phyloP scores from a whole-genome alignment of 2,329 filamentous ascomycete species.

The Hypoxylon sp. region DNA sequence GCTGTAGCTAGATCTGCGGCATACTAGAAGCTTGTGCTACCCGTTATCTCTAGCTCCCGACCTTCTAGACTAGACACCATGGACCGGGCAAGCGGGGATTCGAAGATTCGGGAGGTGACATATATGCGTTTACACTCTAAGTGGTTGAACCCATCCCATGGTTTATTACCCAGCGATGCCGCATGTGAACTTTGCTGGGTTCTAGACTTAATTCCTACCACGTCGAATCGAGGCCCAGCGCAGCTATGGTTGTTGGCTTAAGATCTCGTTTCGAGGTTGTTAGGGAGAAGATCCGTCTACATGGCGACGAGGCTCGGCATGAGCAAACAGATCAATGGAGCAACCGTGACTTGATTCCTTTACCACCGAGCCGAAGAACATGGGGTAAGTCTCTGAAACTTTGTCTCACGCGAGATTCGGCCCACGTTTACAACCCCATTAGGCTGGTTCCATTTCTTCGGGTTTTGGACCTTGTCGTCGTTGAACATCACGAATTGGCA shows the following conservation, averaged over 20 bases:
- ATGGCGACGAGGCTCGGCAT: slow-evolving; percentile 58
- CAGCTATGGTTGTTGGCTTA: slow-evolving; percentile 28
- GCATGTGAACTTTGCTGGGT: neutral
- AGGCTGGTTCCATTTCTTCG: slow-evolving; percentile 62
- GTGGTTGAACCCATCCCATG: slow-evolving; percentile 14
- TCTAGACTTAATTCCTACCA: slow-evolving; percentile 6
- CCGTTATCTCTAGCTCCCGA: slow-evolving; percentile 33
- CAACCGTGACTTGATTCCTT: slow-evolving; percentile 61
- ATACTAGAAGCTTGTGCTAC: slow-evolving; percentile 6
- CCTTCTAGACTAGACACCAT: slow-evolving; percentile 1
- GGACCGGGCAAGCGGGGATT: slow-evolving; percentile 2
- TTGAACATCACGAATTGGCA: slow-evolving; percentile 63
- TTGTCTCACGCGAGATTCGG: neutral
- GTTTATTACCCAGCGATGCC: slow-evolving; percentile 24
- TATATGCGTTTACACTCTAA: slow-evolving; percentile 10
- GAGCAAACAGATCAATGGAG: slow-evolving; percentile 66
- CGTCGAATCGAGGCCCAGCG: neutral
- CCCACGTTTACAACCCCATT: slow-evolving; percentile 20
- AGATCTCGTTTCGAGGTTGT: slow-evolving; percentile 44
- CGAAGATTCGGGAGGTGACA: slow-evolving; percentile 9
- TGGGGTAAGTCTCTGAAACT: slow-evolving; percentile 56
- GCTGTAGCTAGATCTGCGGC: neutral
- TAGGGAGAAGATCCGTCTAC: slow-evolving; percentile 55
- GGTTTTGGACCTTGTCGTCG: slow-evolving; percentile 58
- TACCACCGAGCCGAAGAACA: slow-evolving; percentile 61